phyloP scores from a whole-genome alignment of 768 basidiomycete species.

The Mycena albidolilacea region DNA sequence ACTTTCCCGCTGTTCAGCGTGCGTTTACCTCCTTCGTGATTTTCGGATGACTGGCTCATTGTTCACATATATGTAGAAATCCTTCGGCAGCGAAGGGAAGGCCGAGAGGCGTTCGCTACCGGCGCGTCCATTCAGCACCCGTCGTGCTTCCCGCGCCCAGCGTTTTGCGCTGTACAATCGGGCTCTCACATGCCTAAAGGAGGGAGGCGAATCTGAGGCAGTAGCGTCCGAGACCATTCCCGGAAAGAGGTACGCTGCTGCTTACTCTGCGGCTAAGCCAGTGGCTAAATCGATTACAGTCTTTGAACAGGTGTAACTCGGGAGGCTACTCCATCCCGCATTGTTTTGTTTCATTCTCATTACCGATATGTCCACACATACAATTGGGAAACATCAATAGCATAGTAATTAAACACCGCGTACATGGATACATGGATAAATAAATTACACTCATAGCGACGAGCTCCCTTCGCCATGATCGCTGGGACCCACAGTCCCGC shows the following conservation, averaged over 20 bases:
- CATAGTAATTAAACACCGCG: neutral
- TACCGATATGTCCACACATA: neutral
- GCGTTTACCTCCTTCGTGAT: neutral
- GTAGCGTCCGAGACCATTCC: slow-evolving; percentile 25
- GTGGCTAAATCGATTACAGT: neutral
- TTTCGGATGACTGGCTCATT: neutral
- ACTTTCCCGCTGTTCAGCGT: slow-evolving; percentile 30
- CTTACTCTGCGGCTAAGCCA: neutral
- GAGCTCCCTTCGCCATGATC: slow-evolving; percentile 17
- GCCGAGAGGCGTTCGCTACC: neutral
- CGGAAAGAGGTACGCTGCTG: slow-evolving; percentile 20
- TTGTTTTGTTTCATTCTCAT: no score
- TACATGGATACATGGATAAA: neutral
- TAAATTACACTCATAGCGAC: neutral
- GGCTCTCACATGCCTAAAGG: slow-evolving; percentile 9
- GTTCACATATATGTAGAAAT: slow-evolving; percentile 9
- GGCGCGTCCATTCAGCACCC: neutral
- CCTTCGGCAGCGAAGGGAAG: slow-evolving; percentile 19
- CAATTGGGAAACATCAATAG: neutral
- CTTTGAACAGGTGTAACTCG: neutral
- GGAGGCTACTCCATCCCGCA: no score
- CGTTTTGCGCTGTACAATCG: slow-evolving; percentile 18
- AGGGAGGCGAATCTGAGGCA: neutral
- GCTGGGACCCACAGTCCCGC: neutral
- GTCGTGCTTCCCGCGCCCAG: neutral